Base-by-base conservation (phyloP, 1,139 yeast species). In the Geotrichum europaeum region DNA sequence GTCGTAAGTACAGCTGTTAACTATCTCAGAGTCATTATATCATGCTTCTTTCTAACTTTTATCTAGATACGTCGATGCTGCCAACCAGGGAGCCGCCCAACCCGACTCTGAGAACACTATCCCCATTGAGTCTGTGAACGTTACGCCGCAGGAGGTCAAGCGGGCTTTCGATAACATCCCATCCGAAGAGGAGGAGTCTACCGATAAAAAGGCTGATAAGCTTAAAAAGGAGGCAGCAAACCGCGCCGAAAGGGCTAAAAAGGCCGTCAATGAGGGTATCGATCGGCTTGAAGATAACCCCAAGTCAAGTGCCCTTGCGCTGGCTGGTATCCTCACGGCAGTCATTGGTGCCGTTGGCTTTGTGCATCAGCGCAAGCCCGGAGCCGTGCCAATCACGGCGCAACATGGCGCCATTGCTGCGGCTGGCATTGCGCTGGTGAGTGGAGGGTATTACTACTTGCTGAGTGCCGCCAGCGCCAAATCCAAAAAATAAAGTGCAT, bases 121-220 rank as follows among this genome's bases (percentile, higher is more conserved):
- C 18, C 67, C 68, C 18, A 57, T 64, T 45, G 65, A 62, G 18
- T 55, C 64, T 32, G 68, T 65, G 55, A 63, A 65, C 51, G 60
- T 65, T 40, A 60, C 62, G 13, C 55, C 51, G 13, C 55, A 57
- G 28, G 63, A 60, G 24, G 59, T 56, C 55, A 57, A 62, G 49
- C 56, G 54, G 1, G 60, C 61, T 12, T 28, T 55, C 15, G 63
- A 58, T 28, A 56, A 55, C 36, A 49, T 45, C n/a, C 49, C 53
- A n/a, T 43, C 56, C 20, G 60, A 53, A 45, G 60, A 36, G 10
- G 24, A 36, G 40, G 47, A n/a, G 54, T 54, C 60, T 56, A 51
- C 51, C 49, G 60, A 34, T 28, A 49, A 60, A 43, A 53, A 57
- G 22, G 40, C 28, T 50, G 51, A 28, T 22, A 52, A 56, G 53